Percentiles rank a stretch among this genome's conserved stretches.
These are phyloP conservation scores for Cercospora zeina DNA, from an alignment of 2,329 filamentous ascomycete genomes.

Conservation along the genomic window DNA sequence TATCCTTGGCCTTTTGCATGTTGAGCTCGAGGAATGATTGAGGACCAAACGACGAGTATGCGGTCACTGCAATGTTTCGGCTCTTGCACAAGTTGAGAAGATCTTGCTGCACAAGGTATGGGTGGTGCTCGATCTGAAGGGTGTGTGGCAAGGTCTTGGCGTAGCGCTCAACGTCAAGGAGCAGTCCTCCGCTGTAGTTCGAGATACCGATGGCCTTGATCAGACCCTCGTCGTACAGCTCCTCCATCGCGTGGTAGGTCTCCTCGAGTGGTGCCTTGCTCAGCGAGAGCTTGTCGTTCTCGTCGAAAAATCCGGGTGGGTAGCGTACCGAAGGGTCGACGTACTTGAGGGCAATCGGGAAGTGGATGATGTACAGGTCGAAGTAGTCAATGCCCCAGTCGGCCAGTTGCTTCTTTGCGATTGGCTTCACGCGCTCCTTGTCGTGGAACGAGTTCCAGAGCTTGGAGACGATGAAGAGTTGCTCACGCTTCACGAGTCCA, in stretches of 20 bases:
- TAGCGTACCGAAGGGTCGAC: constrained; percentile 77
- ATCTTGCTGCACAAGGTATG: constrained; percentile 75
- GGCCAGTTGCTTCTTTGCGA: constrained; percentile 72
- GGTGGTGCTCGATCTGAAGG: constrained; percentile 88
- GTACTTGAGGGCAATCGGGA: constrained; percentile 81
- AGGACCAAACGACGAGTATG: constrained; percentile 82
- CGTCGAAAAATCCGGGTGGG: constrained; percentile 72
- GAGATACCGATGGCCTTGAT: constrained; percentile 74
- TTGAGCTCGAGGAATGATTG: constrained; percentile 76
- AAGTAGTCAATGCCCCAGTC: constrained; percentile 89
- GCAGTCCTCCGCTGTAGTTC: constrained; percentile 76
- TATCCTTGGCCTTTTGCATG: constrained; percentile 65
- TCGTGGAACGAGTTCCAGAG: constrained; percentile 86
- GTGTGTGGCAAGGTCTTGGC: constrained; percentile 72
- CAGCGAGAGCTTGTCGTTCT: constrained; percentile 63
- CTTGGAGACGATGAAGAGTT: constrained; percentile 91
- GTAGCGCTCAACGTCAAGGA: constrained; percentile 79
- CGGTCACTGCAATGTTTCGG: constrained; percentile 72
- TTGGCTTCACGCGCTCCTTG: constrained; percentile 71
- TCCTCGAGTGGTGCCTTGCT: constrained; percentile 73
- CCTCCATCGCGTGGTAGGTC: constrained; percentile 81
- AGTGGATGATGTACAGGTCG: constrained; percentile 79
- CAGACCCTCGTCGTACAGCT: constrained; percentile 67
- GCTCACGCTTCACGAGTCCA: constrained; percentile 76
- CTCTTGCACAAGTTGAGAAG: constrained; percentile 69